Evolutionary conservation across 1,284 basidiomycete genomes (phyloP), one percentile per base, ranked within the genome.

Genomic region (Phellinidium pouzarii): DNA sequence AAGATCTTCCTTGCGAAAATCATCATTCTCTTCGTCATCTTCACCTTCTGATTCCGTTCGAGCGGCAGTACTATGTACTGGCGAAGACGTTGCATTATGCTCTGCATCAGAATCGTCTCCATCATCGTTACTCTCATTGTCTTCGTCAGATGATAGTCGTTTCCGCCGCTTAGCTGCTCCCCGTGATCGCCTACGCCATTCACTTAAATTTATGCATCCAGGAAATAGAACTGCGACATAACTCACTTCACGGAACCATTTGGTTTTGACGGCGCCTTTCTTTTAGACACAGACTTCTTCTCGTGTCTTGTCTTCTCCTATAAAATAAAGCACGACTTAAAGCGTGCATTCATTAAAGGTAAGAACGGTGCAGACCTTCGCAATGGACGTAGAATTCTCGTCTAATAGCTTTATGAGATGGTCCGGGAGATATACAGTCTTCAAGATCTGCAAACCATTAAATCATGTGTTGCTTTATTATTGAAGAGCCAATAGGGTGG

Each of bases 391-490:
- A 50, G 49, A 27, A 52, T 52, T 7, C 56, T 79, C 75, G 48
- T 66, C 70, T 3, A 91, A 64, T 78, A 80, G 82, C 22, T 69
- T 58, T 9, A 77, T 56, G 5, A 79, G 77, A 45, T 81, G 75
- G 42, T 79, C 78, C 9, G 83, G 77, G 25, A 91, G 68, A 62
- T 87, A 90, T 2, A 76, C 69, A 0, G 74, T 82, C 60, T 80
- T 82, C 54, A 80, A 54, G 49, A 87, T 80, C 84, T 87, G 50
- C 14, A 11, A 22, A 37, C 23, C 20, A 19, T 46, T 34, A 53
- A 26, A 20, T 55, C 27, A 26, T 44, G 37, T 37, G 58, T 34
- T 48, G 20, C 19, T 11, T 29, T 11, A 46, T 22, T 23, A 46
- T 20, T 11, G 12, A 40, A 26, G n/a, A 22, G 22, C 40, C 19